Evolutionary conservation across 345 rosid genomes (phyloP), one percentile per base, ranked within the genome.

Genomic region (Gossypium arboreum): DNA sequence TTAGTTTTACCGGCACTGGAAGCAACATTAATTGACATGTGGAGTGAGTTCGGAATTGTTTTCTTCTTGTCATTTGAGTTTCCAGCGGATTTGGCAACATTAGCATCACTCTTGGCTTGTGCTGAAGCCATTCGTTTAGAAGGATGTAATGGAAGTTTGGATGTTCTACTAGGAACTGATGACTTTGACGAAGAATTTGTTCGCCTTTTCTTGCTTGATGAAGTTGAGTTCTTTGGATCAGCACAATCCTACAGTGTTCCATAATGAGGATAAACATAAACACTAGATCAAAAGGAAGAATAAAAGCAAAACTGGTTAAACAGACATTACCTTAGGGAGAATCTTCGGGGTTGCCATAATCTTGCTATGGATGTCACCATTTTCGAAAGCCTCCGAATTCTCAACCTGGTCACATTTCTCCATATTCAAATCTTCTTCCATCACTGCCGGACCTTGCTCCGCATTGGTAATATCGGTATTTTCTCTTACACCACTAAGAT

Each of bases 21-120:
- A 72, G 82, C 67, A 66, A 89, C 83, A 75, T 74, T 84, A 45
- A 89, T 82, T 2, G 89, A 87, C 84, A 80, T 75, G 60, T 86
- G 88, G 59, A 87, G 72, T 3, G 85, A 75, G 54, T 67, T 87
- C 50, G 79, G 22, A 43, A 72, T 72, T 47, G 45, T 61, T 78
- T 68, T 75, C 78, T 77, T 86, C 69, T 78, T 80, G 62, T 75
- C 74, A 22, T 66, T 48, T 7, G 75, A 63, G 63, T 72, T 70
- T 20, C 70, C 73, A 2, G 39, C 13, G 48, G 56, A 73, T 52
- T 77, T 85, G 76, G 68, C 66, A 61, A 73, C 76, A 74, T 16
- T 12, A 67, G 20, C 11, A 24, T 47, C 56, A 47, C 54, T 67
- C 55, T 11, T 67, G 56, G 55, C 34, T 67, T 67, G 71, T 24